phyloP scores from a whole-genome alignment of 2,329 filamentous ascomycete species.

The Seiridium cupressi region DNA sequence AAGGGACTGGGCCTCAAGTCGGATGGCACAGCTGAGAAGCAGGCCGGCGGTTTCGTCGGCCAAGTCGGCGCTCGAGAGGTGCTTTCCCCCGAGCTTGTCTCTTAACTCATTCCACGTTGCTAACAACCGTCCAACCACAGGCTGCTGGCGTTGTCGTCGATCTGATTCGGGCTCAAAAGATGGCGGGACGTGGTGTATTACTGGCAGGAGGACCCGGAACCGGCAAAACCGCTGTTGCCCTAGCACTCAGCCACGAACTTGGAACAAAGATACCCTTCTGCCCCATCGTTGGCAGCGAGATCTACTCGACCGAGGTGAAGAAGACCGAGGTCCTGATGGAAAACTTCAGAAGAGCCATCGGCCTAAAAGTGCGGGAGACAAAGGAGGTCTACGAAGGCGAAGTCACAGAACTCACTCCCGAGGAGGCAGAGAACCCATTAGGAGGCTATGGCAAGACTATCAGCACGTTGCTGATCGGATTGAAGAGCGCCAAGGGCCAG shows the following conservation, averaged over 20 bases:
- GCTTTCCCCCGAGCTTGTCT: constrained; percentile 21
- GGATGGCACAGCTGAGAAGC: constrained; percentile 81
- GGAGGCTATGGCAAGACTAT: constrained; percentile 98
- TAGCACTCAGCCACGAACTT: constrained; percentile 94
- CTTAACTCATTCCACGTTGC: neutral
- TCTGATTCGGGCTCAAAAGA: constrained; percentile 92
- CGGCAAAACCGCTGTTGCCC: constrained; percentile 92
- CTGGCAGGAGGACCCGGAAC: constrained; percentile 94
- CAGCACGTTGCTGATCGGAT: constrained; percentile 86
- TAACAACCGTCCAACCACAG: constrained; percentile 38
- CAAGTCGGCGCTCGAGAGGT: constrained; percentile 88
- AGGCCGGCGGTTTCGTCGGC: constrained; percentile 83
- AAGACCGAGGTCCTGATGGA: constrained; percentile 99
- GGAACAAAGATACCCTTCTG: constrained; percentile 98
- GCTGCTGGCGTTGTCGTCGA: constrained; percentile 96
- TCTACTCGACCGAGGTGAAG: constrained; percentile 98
- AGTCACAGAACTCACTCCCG: constrained; percentile 94
- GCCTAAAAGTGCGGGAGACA: constrained; percentile 93
- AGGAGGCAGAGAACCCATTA: constrained; percentile 96
- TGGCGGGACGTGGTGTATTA: constrained; percentile 91
- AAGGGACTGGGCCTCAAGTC: constrained; percentile 84
- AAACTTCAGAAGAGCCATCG: constrained; percentile 96
- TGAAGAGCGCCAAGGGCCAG: constrained; percentile 94
- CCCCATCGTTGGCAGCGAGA: constrained; percentile 95
- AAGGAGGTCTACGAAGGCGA: constrained; percentile 99